Base-by-base conservation (phyloP, 106 monocot species). In the Triglochin maritima region DNA sequence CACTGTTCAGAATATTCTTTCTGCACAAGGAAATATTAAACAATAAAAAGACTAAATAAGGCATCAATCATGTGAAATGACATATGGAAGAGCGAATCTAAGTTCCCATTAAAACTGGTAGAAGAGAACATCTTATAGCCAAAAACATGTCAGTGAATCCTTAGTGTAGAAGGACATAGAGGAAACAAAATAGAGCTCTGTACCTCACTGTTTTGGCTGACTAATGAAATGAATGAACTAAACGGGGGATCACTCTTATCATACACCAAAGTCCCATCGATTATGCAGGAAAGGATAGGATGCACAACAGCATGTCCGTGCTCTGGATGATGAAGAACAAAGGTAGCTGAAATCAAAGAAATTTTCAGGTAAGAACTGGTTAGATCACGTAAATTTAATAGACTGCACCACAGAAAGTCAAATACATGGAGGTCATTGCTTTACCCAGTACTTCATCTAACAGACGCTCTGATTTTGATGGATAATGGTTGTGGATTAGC, bases 251-350 rank as follows among this genome's bases (percentile, higher is more conserved):
- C 72, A 66, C 75, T 78, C 72, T 84, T 88, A 68, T 88, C 77
- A 77, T 98, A 98, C 50, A 76, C 56, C 67, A 92, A 49, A 51
- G 91, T 82, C 48, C 88, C 96, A 69, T 92, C 86, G 57, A 98
- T 98, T 84, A 98, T 92, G 71, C 87, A 84, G 62, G 96, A 98
- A 68, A 98, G 96, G 72, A 98, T 84, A 4, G 96, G 96, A 84
- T 98, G 96, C 59, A 92, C 74, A 76, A 98, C 71, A 64, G 96
- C 88, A 84, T 98, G 91, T 7, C 96, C 96, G 77, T 98, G 96
- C 79, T 98, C 96, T 8, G 96, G 96, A 82, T 98, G 96, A 77
- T 98, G 92, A 64, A 98, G 88, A 70, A 98, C 84, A 77, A 98
- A 98, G 15, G 61, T 73, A 12, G 77, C 77, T 71, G 71, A 44